A percentile compares a stretch with the other conserved stretches of the same genome.
phyloP scores from a whole-genome alignment of 73 alveolate species.

The Tetrahymena borealis region DNA sequence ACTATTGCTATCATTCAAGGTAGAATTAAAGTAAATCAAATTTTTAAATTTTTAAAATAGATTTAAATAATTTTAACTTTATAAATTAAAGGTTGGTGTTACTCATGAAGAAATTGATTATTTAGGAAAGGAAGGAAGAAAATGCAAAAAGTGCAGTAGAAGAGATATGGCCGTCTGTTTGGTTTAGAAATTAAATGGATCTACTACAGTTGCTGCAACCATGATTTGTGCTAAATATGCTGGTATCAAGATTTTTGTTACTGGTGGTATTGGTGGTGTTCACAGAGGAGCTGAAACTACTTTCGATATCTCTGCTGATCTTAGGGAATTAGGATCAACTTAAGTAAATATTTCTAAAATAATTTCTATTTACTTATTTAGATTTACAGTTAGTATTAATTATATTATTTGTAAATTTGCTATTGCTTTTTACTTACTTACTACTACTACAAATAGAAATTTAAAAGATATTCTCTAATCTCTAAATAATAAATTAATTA shows the following conservation, averaged over 20 bases:
- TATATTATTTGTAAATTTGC: too few relatives aligned
- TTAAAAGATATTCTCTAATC: not conserved
- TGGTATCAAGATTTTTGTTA: constrained; percentile 82
- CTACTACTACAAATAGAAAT: too few relatives aligned
- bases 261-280: constrained; percentile 97
- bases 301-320: constrained; percentile 86
- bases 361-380: too few relatives aligned
- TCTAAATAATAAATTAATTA: not conserved
- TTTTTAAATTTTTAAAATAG: not conserved
- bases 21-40: constrained; percentile 37
- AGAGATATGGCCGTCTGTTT: constrained; percentile 78
- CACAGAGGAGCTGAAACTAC: constrained; percentile 87
- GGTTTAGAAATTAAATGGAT: constrained; percentile 77
- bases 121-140: constrained; percentile 64
- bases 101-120: constrained; percentile 67
- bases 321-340: constrained; percentile 74
- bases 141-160: constrained; percentile 78
- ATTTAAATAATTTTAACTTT: not conserved
- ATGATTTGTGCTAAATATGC: constrained; percentile 80
- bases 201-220: constrained; percentile 93
- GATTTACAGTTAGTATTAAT: too few relatives aligned
- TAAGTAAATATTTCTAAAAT: constrained; percentile 54
- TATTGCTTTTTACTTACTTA: too few relatives aligned
- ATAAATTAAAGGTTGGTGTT: constrained; percentile 49
- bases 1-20: constrained; percentile 81